phyloP scores from a whole-genome alignment of 257 asterid genomes.

The Agastache rugosa region DNA sequence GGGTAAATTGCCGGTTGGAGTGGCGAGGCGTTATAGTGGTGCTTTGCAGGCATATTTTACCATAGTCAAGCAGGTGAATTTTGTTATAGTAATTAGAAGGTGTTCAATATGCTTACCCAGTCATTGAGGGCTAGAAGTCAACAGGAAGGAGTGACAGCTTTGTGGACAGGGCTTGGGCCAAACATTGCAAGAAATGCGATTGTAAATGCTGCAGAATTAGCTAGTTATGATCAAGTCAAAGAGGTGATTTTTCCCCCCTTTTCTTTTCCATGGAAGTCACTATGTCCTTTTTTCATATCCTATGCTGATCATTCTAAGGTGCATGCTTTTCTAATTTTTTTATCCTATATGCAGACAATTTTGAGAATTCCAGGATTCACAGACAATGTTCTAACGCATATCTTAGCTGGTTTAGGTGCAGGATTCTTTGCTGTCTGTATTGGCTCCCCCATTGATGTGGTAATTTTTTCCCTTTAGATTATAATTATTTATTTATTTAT shows the following conservation, averaged over 20 bases:
- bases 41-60: constrained; percentile 86
- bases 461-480: constrained; percentile 43
- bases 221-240: constrained; percentile 92
- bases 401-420: constrained; percentile 93
- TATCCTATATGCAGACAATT: constrained; percentile 62
- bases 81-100: constrained; percentile 30
- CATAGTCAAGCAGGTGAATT: constrained; percentile 73
- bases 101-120: constrained; percentile 34
- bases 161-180: constrained; percentile 96
- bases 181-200: constrained; percentile 91
- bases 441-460: constrained; percentile 98
- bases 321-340: constrained; percentile 38
- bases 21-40: constrained; percentile 74
- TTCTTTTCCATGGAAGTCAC: constrained; percentile 22
- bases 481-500: not conserved
- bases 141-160: constrained; percentile 94
- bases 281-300: constrained; percentile 2
- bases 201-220: constrained; percentile 92
- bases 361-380: constrained; percentile 79
- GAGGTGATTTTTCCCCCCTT: constrained; percentile 52
- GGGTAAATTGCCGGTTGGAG: constrained; percentile 77
- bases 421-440: constrained; percentile 95
- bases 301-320: constrained; percentile 24
- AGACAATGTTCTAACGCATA: constrained; percentile 75
- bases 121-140: constrained; percentile 39